Conservation (phyloP, 2,329 filamentous ascomycete species). For the Fusarium incarnatum region DNA sequence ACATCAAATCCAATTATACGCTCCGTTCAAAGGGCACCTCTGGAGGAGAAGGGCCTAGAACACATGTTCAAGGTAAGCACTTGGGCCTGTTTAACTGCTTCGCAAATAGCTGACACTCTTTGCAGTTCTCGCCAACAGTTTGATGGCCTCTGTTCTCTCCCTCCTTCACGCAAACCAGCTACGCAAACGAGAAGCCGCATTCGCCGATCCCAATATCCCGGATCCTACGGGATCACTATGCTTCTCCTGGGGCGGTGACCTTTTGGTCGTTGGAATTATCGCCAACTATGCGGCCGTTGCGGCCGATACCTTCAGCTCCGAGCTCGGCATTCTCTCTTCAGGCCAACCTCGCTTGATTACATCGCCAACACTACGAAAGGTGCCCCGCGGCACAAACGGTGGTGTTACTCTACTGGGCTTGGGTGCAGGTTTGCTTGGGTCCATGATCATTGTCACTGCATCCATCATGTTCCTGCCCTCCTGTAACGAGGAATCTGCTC, state of each 20-base stretch:
- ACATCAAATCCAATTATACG: conserved; percentile 85
- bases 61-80: conserved; percentile 77
- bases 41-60: conserved; percentile 85
- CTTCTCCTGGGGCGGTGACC: conserved; percentile 70
- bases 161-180: conserved; percentile 72
- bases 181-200: conserved; percentile 57
- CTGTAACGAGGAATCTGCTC: conserved; percentile 62
- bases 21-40: conserved; percentile 77
- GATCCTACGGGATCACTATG: conserved; percentile 60
- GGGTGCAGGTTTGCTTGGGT: conserved; percentile 77
- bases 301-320: conserved; percentile 94
- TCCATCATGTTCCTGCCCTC: conserved; percentile 77
- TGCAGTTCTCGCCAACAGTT: conserved; percentile 84
- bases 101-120: conserved; percentile 6
- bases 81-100: background rate
- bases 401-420: conserved; percentile 85
- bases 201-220: conserved; percentile 49
- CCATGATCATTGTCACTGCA: conserved; percentile 74
- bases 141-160: conserved; percentile 75
- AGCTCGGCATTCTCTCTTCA: conserved; percentile 89
- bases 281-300: conserved; percentile 91
- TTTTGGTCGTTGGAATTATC: conserved; percentile 73
- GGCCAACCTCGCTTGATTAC: conserved; percentile 86
- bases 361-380: conserved; percentile 77
- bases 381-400: conserved; percentile 93